Base-by-base conservation (phyloP, 768 basidiomycete genomes). In the Mycena indigotica region DNA sequence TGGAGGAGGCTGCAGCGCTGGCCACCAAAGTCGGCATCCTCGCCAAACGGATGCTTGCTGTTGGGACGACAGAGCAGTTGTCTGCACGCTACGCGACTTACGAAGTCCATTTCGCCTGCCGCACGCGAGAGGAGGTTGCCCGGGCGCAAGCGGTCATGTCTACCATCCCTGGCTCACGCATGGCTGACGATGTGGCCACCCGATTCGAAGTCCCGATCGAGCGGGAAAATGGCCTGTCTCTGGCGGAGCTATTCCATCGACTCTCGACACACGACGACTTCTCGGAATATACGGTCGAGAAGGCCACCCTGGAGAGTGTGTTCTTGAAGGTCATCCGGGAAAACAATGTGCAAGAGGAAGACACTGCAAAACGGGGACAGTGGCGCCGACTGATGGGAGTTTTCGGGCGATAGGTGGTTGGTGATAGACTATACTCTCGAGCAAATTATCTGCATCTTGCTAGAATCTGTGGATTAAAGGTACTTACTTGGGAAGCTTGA, bases 1-100 rank as follows among this genome's bases (percentile, higher is more conserved):
- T 91, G 89, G 90, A 91, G 70, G 90, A 93, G 70, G 89, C 88
- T 2, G 87, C 88, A 16, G 88, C 88, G 5, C 75, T 92, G 2
- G 87, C 90, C 2, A 86, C 78, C 65, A 84, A 85, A 66, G 90
- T 91, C 17, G 89, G 88, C 19, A 91, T 92, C 53, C 72, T 93
- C 12, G 87, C 90, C 1, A 84, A 83, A 54, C 80, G 79, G 49
- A 75, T 92, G 73, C 79, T 92, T 1, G 89, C 88, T 59, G 75
- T 91, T 49, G 89, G 87, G 1, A 86, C 88, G 2, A 84, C 82
- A 0, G 79, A 82, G 24, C 77, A 80, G 3, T 80, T 92, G 4
- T 84, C 84, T 1, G 75, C 81, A 25, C 84, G 88, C 19, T 87
- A 91, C 66, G 84, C 85, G 6, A 83, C 79, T 1, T 92, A 93